Conservation (phyloP, 2,329 filamentous ascomycete genomes). For the Didymosphaeria variabile region DNA sequence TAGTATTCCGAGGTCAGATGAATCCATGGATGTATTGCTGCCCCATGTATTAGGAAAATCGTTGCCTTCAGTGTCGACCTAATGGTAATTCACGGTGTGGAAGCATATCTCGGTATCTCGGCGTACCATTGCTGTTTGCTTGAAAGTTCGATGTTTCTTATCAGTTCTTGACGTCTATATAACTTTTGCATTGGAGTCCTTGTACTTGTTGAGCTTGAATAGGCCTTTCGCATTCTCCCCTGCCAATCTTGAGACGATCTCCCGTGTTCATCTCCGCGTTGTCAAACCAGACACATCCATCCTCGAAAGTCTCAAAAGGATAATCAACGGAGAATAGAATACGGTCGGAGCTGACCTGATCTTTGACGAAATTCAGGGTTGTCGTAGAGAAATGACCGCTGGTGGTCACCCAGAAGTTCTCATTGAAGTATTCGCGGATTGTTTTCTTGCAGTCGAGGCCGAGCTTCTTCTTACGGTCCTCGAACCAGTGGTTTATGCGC, state of each 20-base stretch:
- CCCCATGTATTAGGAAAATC: too few species aligned
- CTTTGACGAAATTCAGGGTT: conserved; percentile 60
- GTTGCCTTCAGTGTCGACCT: too few species aligned
- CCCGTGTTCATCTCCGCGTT: conserved; percentile 48
- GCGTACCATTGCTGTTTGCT: neutral
- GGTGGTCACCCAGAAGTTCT: conserved; percentile 67
- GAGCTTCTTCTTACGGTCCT: conserved; percentile 63
- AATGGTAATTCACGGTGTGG: too few species aligned
- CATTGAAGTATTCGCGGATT: conserved; percentile 62
- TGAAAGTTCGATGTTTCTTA: neutral
- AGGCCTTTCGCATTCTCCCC: conserved; percentile 58
- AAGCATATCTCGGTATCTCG: too few species aligned
- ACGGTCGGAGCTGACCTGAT: conserved; percentile 60
- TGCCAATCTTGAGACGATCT: conserved; percentile 54
- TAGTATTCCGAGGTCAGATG: too few species aligned
- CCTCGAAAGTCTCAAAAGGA: conserved; percentile 57
- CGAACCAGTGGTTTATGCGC: conserved; percentile 59
- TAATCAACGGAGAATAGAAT: conserved; percentile 65
- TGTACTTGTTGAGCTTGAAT: conserved; percentile 42
- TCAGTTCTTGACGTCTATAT: neutral
- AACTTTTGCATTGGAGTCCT: conserved; percentile 29
- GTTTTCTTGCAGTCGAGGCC: conserved; percentile 57
- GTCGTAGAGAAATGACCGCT: conserved; percentile 65
- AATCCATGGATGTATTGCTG: too few species aligned
- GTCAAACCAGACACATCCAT: conserved; percentile 57